phyloP scores from a whole-genome alignment of 164 flowering plant species.

The Berberis thunbergii region DNA sequence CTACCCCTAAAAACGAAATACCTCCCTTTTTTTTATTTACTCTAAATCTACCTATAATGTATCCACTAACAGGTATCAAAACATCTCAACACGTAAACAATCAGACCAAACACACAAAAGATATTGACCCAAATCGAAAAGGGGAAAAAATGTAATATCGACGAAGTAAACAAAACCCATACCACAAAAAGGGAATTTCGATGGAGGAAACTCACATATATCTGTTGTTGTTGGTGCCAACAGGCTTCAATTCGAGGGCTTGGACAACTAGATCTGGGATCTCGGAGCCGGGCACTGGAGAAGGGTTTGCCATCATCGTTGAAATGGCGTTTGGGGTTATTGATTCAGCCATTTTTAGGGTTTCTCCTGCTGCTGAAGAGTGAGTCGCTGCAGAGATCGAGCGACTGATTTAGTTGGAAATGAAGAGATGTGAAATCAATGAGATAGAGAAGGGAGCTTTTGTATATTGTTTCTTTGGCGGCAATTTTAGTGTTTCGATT shows the following conservation, averaged over 20 bases:
- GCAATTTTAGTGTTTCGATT: no score
- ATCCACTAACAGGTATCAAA: neutral
- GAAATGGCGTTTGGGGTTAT: conserved; percentile 65
- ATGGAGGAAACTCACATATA: conserved; percentile 38
- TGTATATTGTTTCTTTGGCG: no score
- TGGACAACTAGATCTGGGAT: conserved; percentile 65
- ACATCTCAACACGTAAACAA: no score
- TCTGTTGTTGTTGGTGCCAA: conserved; percentile 39
- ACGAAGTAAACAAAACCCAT: neutral
- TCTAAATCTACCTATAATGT: neutral
- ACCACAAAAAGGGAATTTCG: neutral
- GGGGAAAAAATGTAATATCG: no score
- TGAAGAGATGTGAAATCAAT: neutral
- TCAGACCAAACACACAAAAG: neutral
- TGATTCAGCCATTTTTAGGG: conserved; percentile 30
- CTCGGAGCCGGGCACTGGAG: conserved; percentile 51
- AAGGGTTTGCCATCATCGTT: conserved; percentile 51
- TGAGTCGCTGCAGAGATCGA: neutral
- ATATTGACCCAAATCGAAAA: neutral
- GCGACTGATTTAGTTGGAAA: neutral
- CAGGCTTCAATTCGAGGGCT: conserved; percentile 63
- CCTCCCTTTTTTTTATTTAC: neutral
- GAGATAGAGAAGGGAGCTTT: neutral
- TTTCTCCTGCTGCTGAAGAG: conserved; percentile 2
- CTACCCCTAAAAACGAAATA: neutral